Evolutionary conservation across 768 basidiomycete genomes (phyloP).

Genomic region (Leucocoprinus leucothites): DNA sequence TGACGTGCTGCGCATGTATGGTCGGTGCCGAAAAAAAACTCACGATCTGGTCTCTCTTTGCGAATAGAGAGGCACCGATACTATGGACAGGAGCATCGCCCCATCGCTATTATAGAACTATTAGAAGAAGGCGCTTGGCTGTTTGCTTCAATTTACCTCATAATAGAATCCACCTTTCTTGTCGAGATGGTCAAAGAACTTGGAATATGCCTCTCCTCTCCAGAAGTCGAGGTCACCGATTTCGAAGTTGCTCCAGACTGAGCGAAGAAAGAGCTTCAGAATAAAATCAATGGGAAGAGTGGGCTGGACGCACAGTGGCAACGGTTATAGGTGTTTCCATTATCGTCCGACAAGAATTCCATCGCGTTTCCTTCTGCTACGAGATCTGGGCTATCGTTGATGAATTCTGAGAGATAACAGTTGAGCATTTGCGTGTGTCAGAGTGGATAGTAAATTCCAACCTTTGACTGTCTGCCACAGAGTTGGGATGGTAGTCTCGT

Average conservation of each 20-base stretch:
- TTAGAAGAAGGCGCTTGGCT: neutral
- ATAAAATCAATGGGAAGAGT: neutral
- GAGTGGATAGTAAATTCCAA: constrained; percentile 23
- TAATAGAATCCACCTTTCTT: constrained; percentile 85
- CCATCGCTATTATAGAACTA: constrained; percentile 61
- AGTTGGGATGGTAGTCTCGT: constrained; percentile 80
- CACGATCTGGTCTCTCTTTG: constrained; percentile 79
- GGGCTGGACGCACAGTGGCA: constrained; percentile 57
- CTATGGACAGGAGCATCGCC: constrained; percentile 91
- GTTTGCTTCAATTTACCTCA: constrained; percentile 44
- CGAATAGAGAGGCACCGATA: constrained; percentile 88
- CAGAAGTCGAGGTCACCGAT: constrained; percentile 84
- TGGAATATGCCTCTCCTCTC: constrained; percentile 76
- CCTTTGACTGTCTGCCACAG: constrained; percentile 80
- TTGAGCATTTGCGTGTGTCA: neutral
- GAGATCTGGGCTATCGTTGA: constrained; percentile 55
- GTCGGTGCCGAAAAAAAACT: constrained; percentile 11
- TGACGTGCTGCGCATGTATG: neutral
- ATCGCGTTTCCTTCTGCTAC: constrained; percentile 72
- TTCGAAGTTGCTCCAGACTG: constrained; percentile 95
- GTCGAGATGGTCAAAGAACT: constrained; percentile 84
- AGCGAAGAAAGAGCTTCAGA: constrained; percentile 4
- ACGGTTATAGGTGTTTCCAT: constrained; percentile 68
- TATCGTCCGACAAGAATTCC: constrained; percentile 77
- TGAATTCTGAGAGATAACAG: constrained; percentile 58